phyloP scores from a whole-genome alignment of 768 basidiomycete genomes.

The Kwoniella sp. region DNA sequence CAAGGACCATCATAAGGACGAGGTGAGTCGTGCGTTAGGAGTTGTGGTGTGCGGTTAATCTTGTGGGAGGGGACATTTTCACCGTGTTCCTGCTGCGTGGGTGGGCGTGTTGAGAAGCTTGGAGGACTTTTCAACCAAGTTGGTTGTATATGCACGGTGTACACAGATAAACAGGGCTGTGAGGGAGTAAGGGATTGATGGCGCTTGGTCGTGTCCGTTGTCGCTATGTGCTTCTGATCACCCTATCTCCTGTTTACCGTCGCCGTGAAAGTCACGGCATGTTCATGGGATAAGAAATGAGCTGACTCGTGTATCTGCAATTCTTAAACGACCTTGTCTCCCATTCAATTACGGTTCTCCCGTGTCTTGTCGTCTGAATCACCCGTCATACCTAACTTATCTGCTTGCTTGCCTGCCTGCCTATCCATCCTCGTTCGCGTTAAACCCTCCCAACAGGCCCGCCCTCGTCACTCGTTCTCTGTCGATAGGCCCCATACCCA shows the following conservation, averaged over 20 bases:
- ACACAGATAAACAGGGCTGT: not conserved
- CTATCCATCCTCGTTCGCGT: not conserved
- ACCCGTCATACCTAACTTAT: no score
- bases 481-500: constrained; percentile 23
- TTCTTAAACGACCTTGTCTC: not conserved
- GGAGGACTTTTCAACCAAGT: not conserved
- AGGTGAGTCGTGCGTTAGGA: constrained; percentile 9
- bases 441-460: constrained; percentile 7
- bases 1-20: constrained; percentile 25
- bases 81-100: no score
- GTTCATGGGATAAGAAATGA: no score
- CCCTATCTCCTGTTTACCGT: no score
- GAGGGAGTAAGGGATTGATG: no score
- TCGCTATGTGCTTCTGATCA: no score
- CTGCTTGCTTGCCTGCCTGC: not conserved
- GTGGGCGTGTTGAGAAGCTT: no score
- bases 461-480: constrained; percentile 34
- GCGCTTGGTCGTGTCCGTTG: no score
- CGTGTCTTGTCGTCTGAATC: constrained; percentile 68
- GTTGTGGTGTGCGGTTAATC: not conserved
- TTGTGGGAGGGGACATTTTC: no score
- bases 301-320: no score
- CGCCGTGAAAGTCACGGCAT: no score
- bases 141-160: constrained; percentile 4
- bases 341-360: not conserved